Conservation (phyloP, 768 basidiomycete species). For the Mycena venus region DNA sequence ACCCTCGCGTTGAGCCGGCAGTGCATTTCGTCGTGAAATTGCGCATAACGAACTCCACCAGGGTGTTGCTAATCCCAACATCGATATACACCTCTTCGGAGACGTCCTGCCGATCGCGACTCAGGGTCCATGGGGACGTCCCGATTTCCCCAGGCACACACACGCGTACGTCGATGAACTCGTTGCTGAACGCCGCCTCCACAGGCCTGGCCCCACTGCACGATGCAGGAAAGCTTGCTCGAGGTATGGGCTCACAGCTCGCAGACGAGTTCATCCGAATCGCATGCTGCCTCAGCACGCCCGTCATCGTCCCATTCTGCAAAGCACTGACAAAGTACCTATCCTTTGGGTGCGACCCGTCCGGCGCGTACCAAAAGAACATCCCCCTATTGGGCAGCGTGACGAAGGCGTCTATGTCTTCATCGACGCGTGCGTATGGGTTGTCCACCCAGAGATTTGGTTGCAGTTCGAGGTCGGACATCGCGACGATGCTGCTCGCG, state of each 20-base stretch:
- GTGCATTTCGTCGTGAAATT: conserved; percentile 7
- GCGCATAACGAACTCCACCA: background rate
- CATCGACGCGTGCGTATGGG: background rate
- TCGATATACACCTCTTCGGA: conserved; percentile 1
- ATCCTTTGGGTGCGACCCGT: background rate
- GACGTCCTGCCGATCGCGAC: conserved; percentile 2
- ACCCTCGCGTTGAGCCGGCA: background rate
- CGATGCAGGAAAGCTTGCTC: background rate
- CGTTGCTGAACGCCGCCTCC: background rate
- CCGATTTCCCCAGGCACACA: background rate
- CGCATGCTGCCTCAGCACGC: conserved; percentile 6
- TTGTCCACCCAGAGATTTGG: conserved; percentile 2
- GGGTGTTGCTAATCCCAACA: background rate
- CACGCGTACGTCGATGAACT: background rate
- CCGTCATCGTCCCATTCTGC: conserved; percentile 1
- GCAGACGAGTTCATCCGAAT: background rate
- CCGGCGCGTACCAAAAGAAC: background rate
- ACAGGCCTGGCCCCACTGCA: background rate
- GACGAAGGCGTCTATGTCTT: background rate
- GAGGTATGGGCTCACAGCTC: background rate
- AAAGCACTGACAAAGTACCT: background rate
- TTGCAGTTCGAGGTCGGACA: background rate
- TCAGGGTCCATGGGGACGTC: background rate
- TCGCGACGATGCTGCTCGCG: background rate
- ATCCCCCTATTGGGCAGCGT: background rate